A percentile compares a stretch with the other conserved stretches of the same genome.
These are phyloP conservation scores for Clathrospora elynae DNA, from an alignment of 2,329 filamentous ascomycete species.

Conservation along the genomic window DNA sequence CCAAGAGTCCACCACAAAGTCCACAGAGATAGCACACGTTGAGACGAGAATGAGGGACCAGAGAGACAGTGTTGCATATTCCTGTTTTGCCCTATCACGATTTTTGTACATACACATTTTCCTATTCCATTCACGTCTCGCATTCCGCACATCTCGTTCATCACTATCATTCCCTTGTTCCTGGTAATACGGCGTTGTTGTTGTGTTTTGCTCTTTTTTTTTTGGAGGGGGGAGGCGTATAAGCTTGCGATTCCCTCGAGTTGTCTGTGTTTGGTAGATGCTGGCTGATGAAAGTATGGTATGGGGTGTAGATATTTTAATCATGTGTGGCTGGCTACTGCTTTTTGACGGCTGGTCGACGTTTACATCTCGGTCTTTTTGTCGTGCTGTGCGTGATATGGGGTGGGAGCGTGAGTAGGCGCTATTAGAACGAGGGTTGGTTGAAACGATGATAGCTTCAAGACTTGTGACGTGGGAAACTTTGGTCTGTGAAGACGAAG, in stretches of 20 bases:
- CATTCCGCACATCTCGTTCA: too few relatives aligned
- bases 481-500: too few relatives aligned
- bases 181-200: conserved; percentile 1
- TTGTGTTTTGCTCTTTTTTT: conserved; percentile 4
- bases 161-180: too few relatives aligned
- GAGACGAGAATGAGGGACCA: conserved; percentile 3
- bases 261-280: neutral
- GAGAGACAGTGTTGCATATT: conserved; percentile 9
- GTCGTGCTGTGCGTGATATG: too few relatives aligned
- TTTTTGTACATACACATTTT: too few relatives aligned
- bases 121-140: too few relatives aligned
- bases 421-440: too few relatives aligned
- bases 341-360: neutral
- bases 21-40: conserved; percentile 12
- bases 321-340: conserved; percentile 6
- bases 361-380: too few relatives aligned
- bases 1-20: conserved; percentile 29
- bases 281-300: conserved; percentile 3
- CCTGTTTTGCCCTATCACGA: neutral
- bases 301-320: conserved; percentile 9
- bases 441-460: too few relatives aligned
- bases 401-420: too few relatives aligned
- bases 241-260: too few relatives aligned
- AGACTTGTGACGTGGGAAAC: too few relatives aligned
- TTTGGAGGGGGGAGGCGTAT: neutral